These are phyloP conservation scores for Paspalum notatum DNA, from an alignment of 176 grass and related monocot genomes.

Conservation along the genomic window DNA sequence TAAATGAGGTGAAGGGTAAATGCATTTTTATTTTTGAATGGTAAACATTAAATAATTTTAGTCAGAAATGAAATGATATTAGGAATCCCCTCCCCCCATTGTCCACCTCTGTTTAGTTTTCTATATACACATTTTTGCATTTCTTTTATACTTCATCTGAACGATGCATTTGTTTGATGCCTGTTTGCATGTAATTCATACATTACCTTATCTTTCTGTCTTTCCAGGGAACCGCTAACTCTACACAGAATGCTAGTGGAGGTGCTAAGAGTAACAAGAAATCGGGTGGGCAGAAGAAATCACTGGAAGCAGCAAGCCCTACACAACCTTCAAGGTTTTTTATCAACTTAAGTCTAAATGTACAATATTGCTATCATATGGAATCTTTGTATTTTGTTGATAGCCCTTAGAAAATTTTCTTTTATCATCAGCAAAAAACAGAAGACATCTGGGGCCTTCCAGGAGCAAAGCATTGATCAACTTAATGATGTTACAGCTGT, in stretches of 20 bases:
- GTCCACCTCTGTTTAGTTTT: background rate
- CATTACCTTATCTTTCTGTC: constrained; percentile 31
- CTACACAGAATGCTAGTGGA: constrained; percentile 38
- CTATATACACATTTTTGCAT: constrained; percentile 2
- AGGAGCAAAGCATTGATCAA: constrained; percentile 97
- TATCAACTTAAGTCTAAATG: constrained; percentile 37
- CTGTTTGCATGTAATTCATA: background rate
- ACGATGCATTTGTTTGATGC: constrained; percentile 17
- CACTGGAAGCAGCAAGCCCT: constrained; percentile 64
- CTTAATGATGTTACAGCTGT: constrained; percentile 99
- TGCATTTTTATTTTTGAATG: constrained; percentile 18
- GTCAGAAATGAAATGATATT: constrained; percentile 12
- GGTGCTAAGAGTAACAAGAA: constrained; percentile 69
- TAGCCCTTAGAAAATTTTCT: constrained; percentile 35
- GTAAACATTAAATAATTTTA: background rate
- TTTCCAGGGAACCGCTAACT: constrained; percentile 51
- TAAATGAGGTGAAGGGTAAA: constrained; percentile 1
- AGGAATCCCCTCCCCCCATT: background rate
- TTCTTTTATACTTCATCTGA: constrained; percentile 28
- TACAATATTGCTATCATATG: constrained; percentile 1
- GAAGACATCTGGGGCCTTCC: constrained; percentile 77
- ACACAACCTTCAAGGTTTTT: constrained; percentile 78
- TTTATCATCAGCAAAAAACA: constrained; percentile 86
- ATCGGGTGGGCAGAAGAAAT: constrained; percentile 88
- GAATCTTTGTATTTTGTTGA: constrained; percentile 31